Evolutionary conservation across 768 basidiomycete genomes (phyloP).

Genomic region (Amanita inopinata): DNA sequence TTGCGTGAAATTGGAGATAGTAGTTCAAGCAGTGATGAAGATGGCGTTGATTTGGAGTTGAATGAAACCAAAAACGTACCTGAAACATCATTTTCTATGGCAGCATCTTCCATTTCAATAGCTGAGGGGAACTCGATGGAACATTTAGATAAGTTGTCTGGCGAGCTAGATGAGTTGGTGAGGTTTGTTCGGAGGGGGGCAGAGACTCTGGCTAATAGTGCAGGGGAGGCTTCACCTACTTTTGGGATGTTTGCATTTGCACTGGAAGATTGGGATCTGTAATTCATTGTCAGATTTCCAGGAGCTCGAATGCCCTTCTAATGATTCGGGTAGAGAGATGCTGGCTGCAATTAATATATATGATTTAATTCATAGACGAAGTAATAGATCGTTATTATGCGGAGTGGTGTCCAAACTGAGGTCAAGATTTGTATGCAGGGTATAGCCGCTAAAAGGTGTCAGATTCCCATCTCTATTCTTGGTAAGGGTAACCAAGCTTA

Average conservation of each 20-base stretch:
- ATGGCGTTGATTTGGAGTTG: conserved; percentile 23
- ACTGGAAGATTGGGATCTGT: conserved; percentile 71
- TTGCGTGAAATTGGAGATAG: conserved; percentile 21
- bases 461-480: conserved; percentile 36
- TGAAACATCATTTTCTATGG: conserved; percentile 33
- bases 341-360: neutral
- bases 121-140: conserved; percentile 38
- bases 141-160: conserved; percentile 52
- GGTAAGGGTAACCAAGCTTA: conserved; percentile 83
- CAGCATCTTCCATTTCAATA: conserved; percentile 21
- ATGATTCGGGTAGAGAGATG: too few relatives aligned
- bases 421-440: neutral
- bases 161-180: conserved; percentile 63
- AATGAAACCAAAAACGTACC: conserved; percentile 15
- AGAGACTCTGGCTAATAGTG: conserved; percentile 53
- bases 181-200: conserved; percentile 59
- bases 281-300: too few relatives aligned
- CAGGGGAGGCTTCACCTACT: conserved; percentile 45
- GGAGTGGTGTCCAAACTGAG: too few relatives aligned
- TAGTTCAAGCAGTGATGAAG: conserved; percentile 40
- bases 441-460: neutral
- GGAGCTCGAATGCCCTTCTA: too few relatives aligned
- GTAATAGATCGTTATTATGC: too few relatives aligned
- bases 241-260: conserved; percentile 70
- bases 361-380: neutral